These are phyloP conservation scores for Diplodia intermedia DNA, from an alignment of 2,329 filamentous ascomycete genomes.

Conservation along the genomic window DNA sequence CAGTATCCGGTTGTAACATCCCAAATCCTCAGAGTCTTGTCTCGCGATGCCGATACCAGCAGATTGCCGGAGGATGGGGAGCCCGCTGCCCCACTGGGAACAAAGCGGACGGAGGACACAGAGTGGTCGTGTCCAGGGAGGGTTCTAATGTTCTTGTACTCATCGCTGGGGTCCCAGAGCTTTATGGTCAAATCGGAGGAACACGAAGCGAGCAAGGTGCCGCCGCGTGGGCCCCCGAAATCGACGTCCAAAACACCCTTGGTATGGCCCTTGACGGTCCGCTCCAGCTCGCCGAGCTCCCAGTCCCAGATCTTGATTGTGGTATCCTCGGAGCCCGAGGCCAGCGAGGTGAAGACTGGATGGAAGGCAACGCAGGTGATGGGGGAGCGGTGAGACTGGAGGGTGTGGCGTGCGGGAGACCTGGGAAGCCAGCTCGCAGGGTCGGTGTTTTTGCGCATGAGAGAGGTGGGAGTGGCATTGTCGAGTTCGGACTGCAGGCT, in stretches of 20 bases:
- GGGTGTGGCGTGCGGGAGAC: conserved; percentile 77
- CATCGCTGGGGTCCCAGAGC: conserved; percentile 88
- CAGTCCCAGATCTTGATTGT: conserved; percentile 99
- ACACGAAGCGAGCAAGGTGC: conserved; percentile 80
- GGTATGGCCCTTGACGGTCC: conserved; percentile 91
- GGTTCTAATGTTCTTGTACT: conserved; percentile 95
- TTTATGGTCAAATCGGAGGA: conserved; percentile 92
- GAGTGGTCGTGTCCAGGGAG: conserved; percentile 91
- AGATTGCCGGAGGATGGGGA: conserved; percentile 82
- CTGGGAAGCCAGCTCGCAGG: conserved; percentile 86
- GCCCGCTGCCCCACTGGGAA: conserved; percentile 81
- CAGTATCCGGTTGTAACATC: conserved; percentile 93
- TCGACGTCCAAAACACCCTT: conserved; percentile 88
- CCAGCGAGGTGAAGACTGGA: conserved; percentile 86
- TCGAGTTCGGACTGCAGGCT: conserved; percentile 83
- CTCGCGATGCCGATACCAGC: conserved; percentile 83
- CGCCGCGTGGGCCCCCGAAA: conserved; percentile 83
- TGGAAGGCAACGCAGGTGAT: conserved; percentile 93
- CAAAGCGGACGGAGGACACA: conserved; percentile 86
- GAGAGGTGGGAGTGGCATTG: conserved; percentile 78
- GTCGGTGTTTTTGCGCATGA: conserved; percentile 81
- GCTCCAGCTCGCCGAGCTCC: conserved; percentile 88
- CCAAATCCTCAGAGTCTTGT: conserved; percentile 87
- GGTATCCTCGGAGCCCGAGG: conserved; percentile 88
- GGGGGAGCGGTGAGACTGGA: conserved; percentile 81